phyloP scores from a whole-genome alignment of 768 basidiomycete species.

The Myochromella boudieri region DNA sequence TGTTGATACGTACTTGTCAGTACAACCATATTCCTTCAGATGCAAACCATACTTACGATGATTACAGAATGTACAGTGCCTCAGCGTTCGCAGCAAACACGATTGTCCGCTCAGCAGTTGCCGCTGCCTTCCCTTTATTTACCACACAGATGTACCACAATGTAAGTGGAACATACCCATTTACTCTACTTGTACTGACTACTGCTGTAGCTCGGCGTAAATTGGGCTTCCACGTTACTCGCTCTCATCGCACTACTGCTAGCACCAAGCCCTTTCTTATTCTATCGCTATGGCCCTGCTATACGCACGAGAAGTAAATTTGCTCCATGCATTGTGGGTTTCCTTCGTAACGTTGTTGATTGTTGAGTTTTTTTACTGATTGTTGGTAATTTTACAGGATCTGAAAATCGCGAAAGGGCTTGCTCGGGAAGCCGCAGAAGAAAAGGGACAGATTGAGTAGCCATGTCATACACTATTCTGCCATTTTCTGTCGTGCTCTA shows the following conservation, averaged over 20 bases:
- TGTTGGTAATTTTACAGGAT: conserved; percentile 26
- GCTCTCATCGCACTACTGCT: conserved; percentile 56
- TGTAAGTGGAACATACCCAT: conserved; percentile 26
- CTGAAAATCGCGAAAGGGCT: conserved; percentile 40
- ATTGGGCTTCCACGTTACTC: conserved; percentile 54
- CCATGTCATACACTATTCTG: too few relatives aligned
- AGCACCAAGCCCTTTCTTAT: conserved; percentile 65
- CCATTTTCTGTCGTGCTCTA: too few relatives aligned
- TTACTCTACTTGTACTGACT: not conserved
- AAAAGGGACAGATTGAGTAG: conserved; percentile 3
- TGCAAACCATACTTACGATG: conserved; percentile 7
- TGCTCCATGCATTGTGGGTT: conserved; percentile 48
- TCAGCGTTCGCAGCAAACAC: conserved; percentile 67
- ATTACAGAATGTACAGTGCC: conserved; percentile 47
- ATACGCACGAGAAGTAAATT: conserved; percentile 59
- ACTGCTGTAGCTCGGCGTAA: conserved; percentile 40
- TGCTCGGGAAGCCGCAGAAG: conserved; percentile 22
- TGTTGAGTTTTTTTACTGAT: not conserved
- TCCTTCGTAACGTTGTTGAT: not conserved
- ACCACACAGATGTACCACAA: conserved; percentile 62
- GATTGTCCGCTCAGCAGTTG: conserved; percentile 54
- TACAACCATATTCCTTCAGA: not conserved
- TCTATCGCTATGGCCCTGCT: conserved; percentile 63
- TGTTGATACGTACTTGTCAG: conserved; percentile 55
- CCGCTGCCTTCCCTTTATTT: conserved; percentile 65